Evolutionary conservation across 2,329 filamentous ascomycete species (phyloP), one percentile per base, ranked within the genome.

Genomic region (Escovopsis sp.): DNA sequence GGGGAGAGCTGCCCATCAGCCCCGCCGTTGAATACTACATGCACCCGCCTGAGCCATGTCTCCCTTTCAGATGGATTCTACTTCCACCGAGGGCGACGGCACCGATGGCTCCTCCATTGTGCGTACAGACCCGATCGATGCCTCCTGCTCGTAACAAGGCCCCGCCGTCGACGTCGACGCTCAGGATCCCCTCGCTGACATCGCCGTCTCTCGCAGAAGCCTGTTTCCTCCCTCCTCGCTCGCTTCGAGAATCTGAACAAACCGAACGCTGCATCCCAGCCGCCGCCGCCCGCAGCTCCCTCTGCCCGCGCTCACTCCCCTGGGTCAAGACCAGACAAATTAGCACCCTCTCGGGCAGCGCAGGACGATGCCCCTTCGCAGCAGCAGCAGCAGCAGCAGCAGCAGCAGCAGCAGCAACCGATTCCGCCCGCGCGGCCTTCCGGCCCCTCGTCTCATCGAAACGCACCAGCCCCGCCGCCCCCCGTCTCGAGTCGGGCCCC

Each of bases 41-140:
- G n/a, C n/a, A n/a, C n/a, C n/a, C n/a, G n/a, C n/a, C n/a, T n/a
- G n/a, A 43, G 35, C 4, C 43, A 53, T 42, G 39, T 42, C 30
- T 40, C 42, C 39, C 42, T 38, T 39, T 39, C 46, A 37, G 40
- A 56, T 57, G 54, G 51, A 54, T 29, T 43, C 48, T 32, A 37
- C 43, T 29, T 43, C 48, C 32, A 37, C 43, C 33, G 45, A 55
- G 25, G 48, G 48, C 38, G 53, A 82, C 47, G 78, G 72, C 57
- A 75, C 75, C 39, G 82, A 87, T 65, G 79, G 70, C 61, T 79
- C 79, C 39, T 86, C 82, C 43, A 76, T 87, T 48, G 78, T 82
- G 57, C 56, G 75, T 56, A 35, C 26, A n/a, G n/a, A n/a, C 27
- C 27, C 11, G 21, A 25, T 25, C 21, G n/a, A n/a, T 25, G 21